Evolutionary conservation across 1,284 basidiomycete genomes (phyloP), one percentile per base, ranked within the genome.

Genomic region (Phenoliferia sp.): DNA sequence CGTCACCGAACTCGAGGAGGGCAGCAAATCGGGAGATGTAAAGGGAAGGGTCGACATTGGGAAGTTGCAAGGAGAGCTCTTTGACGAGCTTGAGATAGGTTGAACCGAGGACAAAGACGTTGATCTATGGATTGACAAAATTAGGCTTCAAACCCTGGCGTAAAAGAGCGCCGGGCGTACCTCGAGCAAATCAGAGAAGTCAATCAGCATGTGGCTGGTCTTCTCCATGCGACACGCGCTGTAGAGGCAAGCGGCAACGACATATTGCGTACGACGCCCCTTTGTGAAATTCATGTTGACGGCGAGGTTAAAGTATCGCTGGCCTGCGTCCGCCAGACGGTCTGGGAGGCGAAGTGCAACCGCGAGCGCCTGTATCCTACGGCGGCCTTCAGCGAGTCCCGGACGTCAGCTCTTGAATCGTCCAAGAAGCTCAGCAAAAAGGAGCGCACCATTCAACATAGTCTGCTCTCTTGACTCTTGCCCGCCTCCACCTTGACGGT

Each of bases 21-120:
- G 93, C 88, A 9, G 95, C 90, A 75, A 99, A 99, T 44, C 96
- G 90, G 32, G 91, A 90, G 75, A 99, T 97, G 82, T 96, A 98
- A 78, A 98, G 91, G 0, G 93, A 93, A 0, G 96, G 96, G 77
- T 99, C 96, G 74, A 98, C 90, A 59, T 94, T 86, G 0, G 91
- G 91, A 10, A 96, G 84, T 59, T 79, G 77, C 52, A 99, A 84
- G 73, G 91, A 89, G 69, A 99, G 87, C 0, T 88, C 89, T 75
- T 91, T 88, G 6, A 97, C 88, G 32, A 99, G 88, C 78, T 96
- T 92, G 60, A 99, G 87, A 77, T 98, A 99, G 0, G 91, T 95
- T 65, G 94, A 89, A 0, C 96, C 96, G 31, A 99, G 88, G 76
- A 94, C 92, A 76, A 97, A 99, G 10, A 99, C 96, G 77, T 99